These are phyloP conservation scores for Anthracocystis walkeri DNA, from an alignment of 1,284 basidiomycete species.

Conservation along the genomic window DNA sequence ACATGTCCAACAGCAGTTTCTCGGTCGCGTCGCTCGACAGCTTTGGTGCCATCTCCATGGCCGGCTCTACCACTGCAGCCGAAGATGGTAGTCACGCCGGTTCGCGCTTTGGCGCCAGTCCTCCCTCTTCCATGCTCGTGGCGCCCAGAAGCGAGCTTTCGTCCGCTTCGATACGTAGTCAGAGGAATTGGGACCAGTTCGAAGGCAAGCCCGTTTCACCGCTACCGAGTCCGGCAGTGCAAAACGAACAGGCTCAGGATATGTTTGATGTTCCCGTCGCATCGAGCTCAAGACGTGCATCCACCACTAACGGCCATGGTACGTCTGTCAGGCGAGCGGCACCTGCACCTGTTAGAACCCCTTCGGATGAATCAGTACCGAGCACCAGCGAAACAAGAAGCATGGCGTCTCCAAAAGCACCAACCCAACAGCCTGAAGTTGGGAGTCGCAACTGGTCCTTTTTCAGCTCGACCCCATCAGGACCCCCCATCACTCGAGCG, in stretches of 20 bases:
- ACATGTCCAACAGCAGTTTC: constrained; percentile 27
- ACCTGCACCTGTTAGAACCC: constrained; percentile 5
- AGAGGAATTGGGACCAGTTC: constrained; percentile 65
- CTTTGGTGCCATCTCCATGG: constrained; percentile 36
- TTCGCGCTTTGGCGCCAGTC: constrained; percentile 31
- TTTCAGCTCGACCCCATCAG: constrained; percentile 44
- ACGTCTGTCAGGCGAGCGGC: constrained; percentile 2
- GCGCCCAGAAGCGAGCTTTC: constrained; percentile 46
- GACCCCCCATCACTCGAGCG: constrained; percentile 29
- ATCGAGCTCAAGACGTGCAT: constrained; percentile 12
- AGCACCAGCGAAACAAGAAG: constrained; percentile 14
- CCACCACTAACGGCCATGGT: not conserved
- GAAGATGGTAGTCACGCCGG: constrained; percentile 31
- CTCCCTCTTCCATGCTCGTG: constrained; percentile 14
- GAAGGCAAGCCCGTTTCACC: constrained; percentile 65
- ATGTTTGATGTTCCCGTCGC: constrained; percentile 46
- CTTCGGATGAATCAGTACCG: constrained; percentile 17
- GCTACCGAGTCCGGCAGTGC: constrained; percentile 59
- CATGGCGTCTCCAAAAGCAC: constrained; percentile 12
- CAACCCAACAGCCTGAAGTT: not conserved
- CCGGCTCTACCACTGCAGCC: constrained; percentile 25
- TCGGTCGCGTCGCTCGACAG: constrained; percentile 43
- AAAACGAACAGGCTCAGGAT: constrained; percentile 31
- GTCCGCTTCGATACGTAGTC: constrained; percentile 60
- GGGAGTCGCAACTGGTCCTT: constrained; percentile 59